Conservation (phyloP, 257 asterid genomes). For the Primulina tabacum region DNA sequence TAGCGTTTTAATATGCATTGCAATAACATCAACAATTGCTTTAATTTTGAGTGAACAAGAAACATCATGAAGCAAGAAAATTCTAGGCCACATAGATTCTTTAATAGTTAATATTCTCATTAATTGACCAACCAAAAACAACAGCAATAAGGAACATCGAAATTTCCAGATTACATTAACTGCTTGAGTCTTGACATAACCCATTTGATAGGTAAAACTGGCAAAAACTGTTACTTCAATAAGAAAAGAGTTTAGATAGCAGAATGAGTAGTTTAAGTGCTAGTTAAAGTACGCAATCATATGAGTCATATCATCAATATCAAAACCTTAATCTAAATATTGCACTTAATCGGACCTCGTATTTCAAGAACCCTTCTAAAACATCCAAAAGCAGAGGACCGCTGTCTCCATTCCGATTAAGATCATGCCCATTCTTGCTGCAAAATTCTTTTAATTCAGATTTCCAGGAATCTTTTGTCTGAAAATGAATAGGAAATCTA, state of each 20-base stretch:
- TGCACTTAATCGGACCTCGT: constrained; percentile 60
- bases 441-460: constrained; percentile 89
- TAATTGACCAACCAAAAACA: constrained; percentile 1
- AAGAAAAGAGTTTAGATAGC: neutral
- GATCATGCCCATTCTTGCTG: constrained; percentile 87
- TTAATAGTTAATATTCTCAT: neutral
- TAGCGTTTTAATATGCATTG: neutral
- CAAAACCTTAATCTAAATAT: neutral
- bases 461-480: constrained; percentile 93
- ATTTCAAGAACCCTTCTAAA: constrained; percentile 97
- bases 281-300: constrained; percentile 1
- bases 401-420: constrained; percentile 84
- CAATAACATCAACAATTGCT: neutral
- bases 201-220: constrained; percentile 4
- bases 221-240: neutral
- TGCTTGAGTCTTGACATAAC: constrained; percentile 7
- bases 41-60: neutral
- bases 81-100: constrained; percentile 1
- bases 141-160: neutral
- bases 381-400: constrained; percentile 96
- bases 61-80: constrained; percentile 14
- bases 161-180: neutral
- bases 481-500: constrained; percentile 27
- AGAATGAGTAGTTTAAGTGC: neutral
- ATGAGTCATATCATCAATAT: constrained; percentile 9